Evolutionary conservation across 352 stramenopile genomes (phyloP), one percentile per base, ranked within the genome.

Genomic region (Peronospora belbahrii): DNA sequence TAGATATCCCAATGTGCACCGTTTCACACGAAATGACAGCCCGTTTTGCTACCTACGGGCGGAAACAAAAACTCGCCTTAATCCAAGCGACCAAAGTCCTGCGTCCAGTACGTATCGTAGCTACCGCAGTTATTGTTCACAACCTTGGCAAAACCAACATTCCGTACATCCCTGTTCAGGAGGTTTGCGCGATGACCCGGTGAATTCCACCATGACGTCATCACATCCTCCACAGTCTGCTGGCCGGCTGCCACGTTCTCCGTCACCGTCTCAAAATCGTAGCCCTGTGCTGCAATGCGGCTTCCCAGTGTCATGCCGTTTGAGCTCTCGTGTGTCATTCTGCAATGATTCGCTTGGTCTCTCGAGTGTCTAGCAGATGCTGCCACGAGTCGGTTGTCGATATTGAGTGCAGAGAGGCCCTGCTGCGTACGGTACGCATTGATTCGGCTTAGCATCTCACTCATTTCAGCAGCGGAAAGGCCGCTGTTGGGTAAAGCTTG

Each of bases 231-330:
- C 4, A 83, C 64, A 0, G 37, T 53, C 9, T 24, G 57, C 42
- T 83, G 71, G 7, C 71, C 71, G 0, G 63, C 63, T 2, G 71
- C 71, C 2, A 83, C 67, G 39, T 83, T 83, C 32, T 83, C 71
- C 2, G 56, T 57, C 6, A 58, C 47, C 14, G 41, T 38, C 5
- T 25, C 47, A 46, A 63, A 82, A 35, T 62, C 33, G 42, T 69
- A 83, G 24, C 56, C 55, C 11, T 69, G 49, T 2, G 34, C 33
- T 2, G 53, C 46, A 9, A 74, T 57, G 35, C 71, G 71, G 30
- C 60, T 46, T 24, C 52, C 54, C 18, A 69, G 18, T 7, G 42
- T 48, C 14, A 49, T 63, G 23, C 71, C 71, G 24, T 74, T 43
- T 11, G 48, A 63, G 19, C 68, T 63, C n/a, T 57, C 38, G 45